Evolutionary conservation across 1,284 basidiomycete genomes (phyloP).

Genomic region (Schizopora paradoxa): DNA sequence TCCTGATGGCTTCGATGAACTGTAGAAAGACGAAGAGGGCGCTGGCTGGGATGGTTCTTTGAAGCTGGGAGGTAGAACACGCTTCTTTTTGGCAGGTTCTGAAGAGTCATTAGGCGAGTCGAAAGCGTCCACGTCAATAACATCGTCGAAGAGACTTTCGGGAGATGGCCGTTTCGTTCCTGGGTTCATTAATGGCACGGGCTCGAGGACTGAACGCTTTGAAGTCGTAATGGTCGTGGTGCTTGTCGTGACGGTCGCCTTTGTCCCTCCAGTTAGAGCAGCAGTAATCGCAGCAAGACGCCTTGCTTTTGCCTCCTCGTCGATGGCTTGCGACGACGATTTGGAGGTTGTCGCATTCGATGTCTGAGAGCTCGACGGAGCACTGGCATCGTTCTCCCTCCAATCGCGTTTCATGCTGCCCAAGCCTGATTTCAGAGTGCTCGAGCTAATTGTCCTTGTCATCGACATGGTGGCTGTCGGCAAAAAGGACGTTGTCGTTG

Average conservation of each 20-base stretch:
- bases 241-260: neutral
- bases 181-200: neutral
- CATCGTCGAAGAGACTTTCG: neutral
- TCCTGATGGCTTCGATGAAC: conserved; percentile 2
- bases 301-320: neutral
- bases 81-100: conserved; percentile 10
- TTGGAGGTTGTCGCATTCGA: conserved; percentile 18
- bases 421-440: conserved; percentile 38
- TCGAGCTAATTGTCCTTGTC: conserved; percentile 1
- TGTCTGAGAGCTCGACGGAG: conserved; percentile 27
- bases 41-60: neutral
- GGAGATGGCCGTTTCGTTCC: neutral
- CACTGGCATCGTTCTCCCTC: conserved; percentile 24
- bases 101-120: neutral
- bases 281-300: conserved; percentile 13
- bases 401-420: conserved; percentile 42
- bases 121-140: conserved; percentile 2
- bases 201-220: neutral
- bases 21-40: neutral
- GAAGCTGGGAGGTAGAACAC: conserved; percentile 14
- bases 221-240: neutral
- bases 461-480: no score
- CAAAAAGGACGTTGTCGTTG: no score
- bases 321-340: neutral
- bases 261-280: conserved; percentile 2